Evolutionary conservation across 1,284 basidiomycete species (phyloP).

Genomic region (Leccinum huronense): DNA sequence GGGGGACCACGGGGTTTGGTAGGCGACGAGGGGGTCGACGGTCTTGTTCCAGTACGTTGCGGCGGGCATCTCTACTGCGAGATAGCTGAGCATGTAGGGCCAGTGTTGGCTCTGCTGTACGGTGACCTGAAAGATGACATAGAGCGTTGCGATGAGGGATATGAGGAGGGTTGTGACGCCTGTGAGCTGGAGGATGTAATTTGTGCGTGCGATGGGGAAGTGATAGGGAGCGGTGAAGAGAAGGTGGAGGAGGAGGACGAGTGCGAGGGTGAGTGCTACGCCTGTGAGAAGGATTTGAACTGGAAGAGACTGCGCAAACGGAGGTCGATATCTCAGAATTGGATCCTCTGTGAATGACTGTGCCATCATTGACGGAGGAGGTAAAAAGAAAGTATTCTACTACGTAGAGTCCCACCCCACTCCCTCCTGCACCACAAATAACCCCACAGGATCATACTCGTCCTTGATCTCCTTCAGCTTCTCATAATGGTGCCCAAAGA

Average conservation of each 20-base stretch:
- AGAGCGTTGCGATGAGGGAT: conserved; percentile 73
- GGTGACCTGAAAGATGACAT: conserved; percentile 67
- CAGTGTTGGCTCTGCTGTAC: conserved; percentile 68
- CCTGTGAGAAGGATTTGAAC: conserved; percentile 89
- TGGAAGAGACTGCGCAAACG: conserved; percentile 84
- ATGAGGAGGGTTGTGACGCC: conserved; percentile 80
- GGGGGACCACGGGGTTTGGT: conserved; percentile 58
- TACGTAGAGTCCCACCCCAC: conserved; percentile 24
- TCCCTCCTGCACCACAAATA: neutral
- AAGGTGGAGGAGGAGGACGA: conserved; percentile 89
- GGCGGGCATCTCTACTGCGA: conserved; percentile 76
- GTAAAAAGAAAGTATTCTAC: too few species aligned
- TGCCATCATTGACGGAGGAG: conserved; percentile 19
- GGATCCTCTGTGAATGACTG: conserved; percentile 52
- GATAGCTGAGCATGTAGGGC: conserved; percentile 95
- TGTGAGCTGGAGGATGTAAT: conserved; percentile 86
- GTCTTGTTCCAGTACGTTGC: conserved; percentile 21
- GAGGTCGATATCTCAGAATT: conserved; percentile 71
- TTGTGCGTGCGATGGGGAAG: conserved; percentile 88
- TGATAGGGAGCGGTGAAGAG: conserved; percentile 96
- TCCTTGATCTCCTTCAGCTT: conserved; percentile 42
- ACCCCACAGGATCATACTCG: conserved; percentile 40
- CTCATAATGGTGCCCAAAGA: conserved; percentile 46
- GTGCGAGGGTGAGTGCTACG: conserved; percentile 66
- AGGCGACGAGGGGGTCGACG: conserved; percentile 30